phyloP scores from a whole-genome alignment of 2,329 filamentous ascomycete species.

The Colletotrichum salicis region DNA sequence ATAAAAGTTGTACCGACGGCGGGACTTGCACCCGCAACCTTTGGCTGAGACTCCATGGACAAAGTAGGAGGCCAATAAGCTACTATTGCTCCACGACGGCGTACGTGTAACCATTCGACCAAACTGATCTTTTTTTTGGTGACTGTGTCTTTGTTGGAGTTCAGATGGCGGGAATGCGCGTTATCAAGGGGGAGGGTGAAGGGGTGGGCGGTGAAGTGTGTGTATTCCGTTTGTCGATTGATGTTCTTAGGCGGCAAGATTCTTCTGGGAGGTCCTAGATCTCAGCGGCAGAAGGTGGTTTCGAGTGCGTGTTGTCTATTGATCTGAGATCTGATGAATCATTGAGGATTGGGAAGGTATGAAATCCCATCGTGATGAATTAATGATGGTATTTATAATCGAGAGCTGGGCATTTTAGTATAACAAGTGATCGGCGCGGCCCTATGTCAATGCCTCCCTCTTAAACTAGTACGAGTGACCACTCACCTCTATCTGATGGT shows the following conservation, averaged over 20 bases:
- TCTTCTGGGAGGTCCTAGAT: not conserved
- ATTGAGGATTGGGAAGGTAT: not conserved
- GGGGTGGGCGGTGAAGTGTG: not conserved
- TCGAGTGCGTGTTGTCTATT: not conserved
- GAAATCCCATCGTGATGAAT: not conserved
- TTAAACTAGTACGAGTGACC: not conserved
- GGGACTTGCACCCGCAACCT: conserved; percentile 36
- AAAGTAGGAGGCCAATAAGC: conserved; percentile 34
- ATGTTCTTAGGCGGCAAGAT: not conserved
- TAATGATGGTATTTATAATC: not conserved
- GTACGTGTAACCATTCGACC: conserved; percentile 22
- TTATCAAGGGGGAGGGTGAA: not conserved
- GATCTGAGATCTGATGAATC: not conserved
- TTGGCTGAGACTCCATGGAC: conserved; percentile 14
- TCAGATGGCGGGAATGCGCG: not conserved
- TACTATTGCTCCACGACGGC: conserved; percentile 36
- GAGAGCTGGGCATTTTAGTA: too few species aligned
- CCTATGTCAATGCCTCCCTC: too few species aligned
- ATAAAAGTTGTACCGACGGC: conserved; percentile 20
- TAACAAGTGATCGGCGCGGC: too few species aligned
- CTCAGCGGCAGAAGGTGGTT: accelerated
- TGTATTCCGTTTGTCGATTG: not conserved
- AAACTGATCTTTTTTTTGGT: not conserved
- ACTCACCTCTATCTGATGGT: not conserved
- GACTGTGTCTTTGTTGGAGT: not conserved